Conservation (phyloP, 2,329 filamentous ascomycete genomes). For the Colletotrichum sp. region DNA sequence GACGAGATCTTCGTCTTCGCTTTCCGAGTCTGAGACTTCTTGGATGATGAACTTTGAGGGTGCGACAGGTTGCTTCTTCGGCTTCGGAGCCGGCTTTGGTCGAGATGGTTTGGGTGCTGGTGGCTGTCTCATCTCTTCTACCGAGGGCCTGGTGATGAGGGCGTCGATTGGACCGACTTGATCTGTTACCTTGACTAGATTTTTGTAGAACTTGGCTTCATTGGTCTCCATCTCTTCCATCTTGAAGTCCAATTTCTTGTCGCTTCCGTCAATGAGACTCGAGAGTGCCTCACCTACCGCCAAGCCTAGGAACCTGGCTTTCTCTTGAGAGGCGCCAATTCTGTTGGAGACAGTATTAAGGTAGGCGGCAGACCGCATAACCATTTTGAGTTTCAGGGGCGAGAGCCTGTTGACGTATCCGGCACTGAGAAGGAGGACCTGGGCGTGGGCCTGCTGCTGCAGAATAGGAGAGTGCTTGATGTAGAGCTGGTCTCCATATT, state of each 20-base stretch:
- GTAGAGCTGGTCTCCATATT: conserved; percentile 86
- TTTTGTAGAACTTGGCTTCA: conserved; percentile 78
- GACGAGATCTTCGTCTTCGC: conserved; percentile 70
- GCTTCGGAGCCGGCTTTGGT: conserved; percentile 25
- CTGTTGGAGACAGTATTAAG: conserved; percentile 84
- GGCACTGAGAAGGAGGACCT: conserved; percentile 77
- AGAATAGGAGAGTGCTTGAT: conserved; percentile 84
- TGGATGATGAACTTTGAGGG: conserved; percentile 61
- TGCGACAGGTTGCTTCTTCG: conserved; percentile 28
- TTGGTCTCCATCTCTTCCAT: conserved; percentile 76
- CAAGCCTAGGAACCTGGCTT: conserved; percentile 86
- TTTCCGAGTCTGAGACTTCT: conserved; percentile 65
- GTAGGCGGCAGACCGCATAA: conserved; percentile 75
- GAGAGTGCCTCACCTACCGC: conserved; percentile 78
- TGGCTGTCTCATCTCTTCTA: conserved; percentile 16
- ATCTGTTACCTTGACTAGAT: conserved; percentile 67
- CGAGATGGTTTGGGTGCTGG: conserved; percentile 15
- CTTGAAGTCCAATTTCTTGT: conserved; percentile 80
- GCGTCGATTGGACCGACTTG: conserved; percentile 60
- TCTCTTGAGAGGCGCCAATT: conserved; percentile 74
- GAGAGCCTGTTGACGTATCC: conserved; percentile 74
- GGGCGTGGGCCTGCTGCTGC: conserved; percentile 89
- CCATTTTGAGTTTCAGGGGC: conserved; percentile 68
- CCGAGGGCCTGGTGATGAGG: conserved; percentile 39
- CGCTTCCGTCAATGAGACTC: conserved; percentile 66